Base-by-base conservation (phyloP, 768 basidiomycete species). In the Brasilioporus rufonigricans region DNA sequence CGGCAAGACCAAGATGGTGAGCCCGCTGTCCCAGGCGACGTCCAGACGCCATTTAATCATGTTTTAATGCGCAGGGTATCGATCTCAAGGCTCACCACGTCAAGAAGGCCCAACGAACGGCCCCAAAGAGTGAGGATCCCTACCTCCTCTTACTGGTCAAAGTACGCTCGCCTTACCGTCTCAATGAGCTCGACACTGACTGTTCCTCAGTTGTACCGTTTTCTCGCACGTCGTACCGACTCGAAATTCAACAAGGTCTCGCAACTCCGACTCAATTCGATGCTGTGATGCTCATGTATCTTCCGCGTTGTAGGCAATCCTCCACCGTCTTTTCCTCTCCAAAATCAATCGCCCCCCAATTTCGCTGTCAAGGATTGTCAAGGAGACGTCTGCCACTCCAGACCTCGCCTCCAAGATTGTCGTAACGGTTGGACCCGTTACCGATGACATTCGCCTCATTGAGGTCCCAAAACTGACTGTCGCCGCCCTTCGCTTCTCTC, bases 61-160 rank as follows among this genome's bases (percentile, higher is more conserved):
- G 24, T 33, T 41, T 18, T 8, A 19, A 23, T 56, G 44, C 36
- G 14, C 71, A 92, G 94, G 94, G 93, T 87, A 96, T 97, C 77
- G 94, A 97, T 79, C 84, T 98, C 77, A 81, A 82, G 74, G 78
- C 81, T 76, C 96, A 98, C 83, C 96, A 99, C 86, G 95, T 97
- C 86, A 96, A 91, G 87, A 98, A 97, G 84, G 86, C 94, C 65
- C 79, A 84, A 70, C 87, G 97, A 61, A 89, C 90, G 64, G 92
- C 92, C 60, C 97, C 97, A 73, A 92, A 91, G 82, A 96, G 93
- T 74, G 93, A 98, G 89, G 97, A 99, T 77, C 96, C 96, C 18
- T 98, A 99, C 80, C 85, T 99, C 66, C 86, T 97, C 67, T 84
- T 98, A 68, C 87, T 99, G 59, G 97, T 98, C 77, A 98, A 98